Base-by-base conservation (phyloP, 306 rosid genomes). In the Canavalia gladiata region DNA sequence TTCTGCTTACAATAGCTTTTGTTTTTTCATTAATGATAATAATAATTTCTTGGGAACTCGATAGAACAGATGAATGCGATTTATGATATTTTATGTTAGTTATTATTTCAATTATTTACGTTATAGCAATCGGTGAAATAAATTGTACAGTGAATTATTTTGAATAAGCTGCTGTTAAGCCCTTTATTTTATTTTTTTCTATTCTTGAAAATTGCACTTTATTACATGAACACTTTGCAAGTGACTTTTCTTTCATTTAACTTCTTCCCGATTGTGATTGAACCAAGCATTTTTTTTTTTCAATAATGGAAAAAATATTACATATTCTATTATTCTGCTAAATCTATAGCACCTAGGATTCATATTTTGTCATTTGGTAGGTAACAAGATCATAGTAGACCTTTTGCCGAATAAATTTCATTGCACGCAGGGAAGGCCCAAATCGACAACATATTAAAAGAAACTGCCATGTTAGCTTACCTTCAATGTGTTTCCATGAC, bases 401-500 rank as follows among this genome's bases (percentile, higher is more conserved):
- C 7, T 37, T 64, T 64, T 64, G 4, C 70, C 2, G 30, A 11
- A 65, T 18, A 7, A 39, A 39, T 13, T 65, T 8, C 71, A 65
- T 37, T 39, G 49, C 35, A 2, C 51, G 35, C 79, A 18, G 31
- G 9, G 60, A 55, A 7, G 4, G 33, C 51, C 49, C 0, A 41
- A 37, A 66, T 66, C 50, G 11, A 66, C 34, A 7, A n/a, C 34
- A 66, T 2, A 42, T 3, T n/a, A 18, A 66, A 66, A 42, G 34
- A 42, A 10, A 41, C 8, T 42, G 13, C 2, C 7, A 66, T 66
- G 52, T 4, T 66, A 41, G 54, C 18, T 84, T 72, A 75, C 86
- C 74, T 68, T 46, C 41, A 30, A 4, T 30, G 4, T 58, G 70
- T 34, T 30, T 58, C 68, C 57, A 4, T 3, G 75, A 2, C 76